Evolutionary conservation across 306 rosid genomes (phyloP), one percentile per base, ranked within the genome.

Genomic region (Sicyos edulis): DNA sequence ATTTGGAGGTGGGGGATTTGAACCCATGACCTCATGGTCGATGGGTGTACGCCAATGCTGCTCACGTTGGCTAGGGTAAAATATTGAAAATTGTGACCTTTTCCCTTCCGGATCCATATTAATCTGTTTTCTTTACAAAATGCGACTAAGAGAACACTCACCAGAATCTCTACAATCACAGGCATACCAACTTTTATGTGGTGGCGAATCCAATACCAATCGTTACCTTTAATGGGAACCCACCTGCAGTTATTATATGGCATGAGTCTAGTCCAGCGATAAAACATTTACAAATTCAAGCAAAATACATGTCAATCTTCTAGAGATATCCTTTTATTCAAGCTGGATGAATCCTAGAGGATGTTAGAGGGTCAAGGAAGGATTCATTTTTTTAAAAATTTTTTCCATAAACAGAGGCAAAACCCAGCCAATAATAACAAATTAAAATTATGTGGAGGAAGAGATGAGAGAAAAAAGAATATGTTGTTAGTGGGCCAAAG

Each of bases 171-270:
- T 76, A 93, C 98, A 32, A 86, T 71, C 85, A 88, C 95, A 5
- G 73, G 75, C 97, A 88, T 90, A 56, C 97, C 98, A 71, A 93
- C 97, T 84, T 78, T 91, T 77, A 93, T 87, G 85, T 93, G 97
- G 80, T 93, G 98, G 51, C 98, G 98, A 74, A 91, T 86, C 98
- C 98, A 93, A 82, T 61, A 93, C 98, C 98, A 93, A 76, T 93
- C 98, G 77, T 93, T 93, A 75, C 79, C 80, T 77, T 91, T 91
- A 77, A 93, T 93, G 54, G 97, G 98, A 70, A 93, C 92, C 97
- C 89, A 93, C 87, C 98, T 93, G 83, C 65, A 83, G 81, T 68
- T 21, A 10, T 13, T 19, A 13, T 20, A 42, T 32, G 73, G 83
- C 71, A 80, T 75, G 76, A 86, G 64, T 72, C 72, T 75, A 72